Conservation (phyloP, 768 basidiomycete species). For the Mycena vitilis region DNA sequence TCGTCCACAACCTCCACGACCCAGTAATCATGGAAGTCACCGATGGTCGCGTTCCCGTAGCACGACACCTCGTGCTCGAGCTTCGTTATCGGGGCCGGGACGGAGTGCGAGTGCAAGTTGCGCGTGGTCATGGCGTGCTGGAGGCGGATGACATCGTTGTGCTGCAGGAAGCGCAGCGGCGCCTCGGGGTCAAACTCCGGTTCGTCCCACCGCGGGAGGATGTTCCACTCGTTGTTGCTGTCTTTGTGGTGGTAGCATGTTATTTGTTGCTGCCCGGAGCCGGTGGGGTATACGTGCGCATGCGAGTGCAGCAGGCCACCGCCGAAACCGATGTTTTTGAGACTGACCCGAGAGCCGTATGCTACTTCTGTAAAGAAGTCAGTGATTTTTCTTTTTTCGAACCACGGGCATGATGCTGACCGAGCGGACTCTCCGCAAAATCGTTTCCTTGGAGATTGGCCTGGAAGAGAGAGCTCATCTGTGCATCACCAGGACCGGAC, state of each 20-base stretch:
- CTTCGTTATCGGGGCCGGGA: conserved; percentile 92
- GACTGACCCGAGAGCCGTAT: conserved; percentile 87
- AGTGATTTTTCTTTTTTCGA: not conserved
- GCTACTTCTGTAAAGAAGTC: conserved; percentile 73
- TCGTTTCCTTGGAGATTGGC: conserved; percentile 96
- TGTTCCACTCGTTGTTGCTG: conserved; percentile 91
- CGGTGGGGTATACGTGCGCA: conserved; percentile 90
- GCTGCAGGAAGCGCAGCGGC: conserved; percentile 73
- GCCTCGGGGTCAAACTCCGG: conserved; percentile 71
- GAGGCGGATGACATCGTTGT: conserved; percentile 86
- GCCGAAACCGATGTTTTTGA: conserved; percentile 98
- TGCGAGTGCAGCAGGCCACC: conserved; percentile 98
- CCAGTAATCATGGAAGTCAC: conserved; percentile 94
- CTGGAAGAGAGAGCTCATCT: conserved; percentile 99
- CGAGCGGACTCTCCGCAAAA: conserved; percentile 89
- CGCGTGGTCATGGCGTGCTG: conserved; percentile 85
- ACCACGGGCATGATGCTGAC: conserved; percentile 47
- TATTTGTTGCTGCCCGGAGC: conserved; percentile 94
- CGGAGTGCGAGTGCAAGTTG: conserved; percentile 94
- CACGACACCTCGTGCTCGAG: conserved; percentile 92
- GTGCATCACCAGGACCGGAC: conserved; percentile 95
- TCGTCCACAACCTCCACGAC: conserved; percentile 95
- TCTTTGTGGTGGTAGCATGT: conserved; percentile 99
- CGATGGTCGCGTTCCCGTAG: conserved; percentile 91
- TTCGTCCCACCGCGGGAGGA: conserved; percentile 87